Percentiles rank a stretch among this genome's conserved stretches.
Conservation (phyloP, 257 asterid species). For the Plectranthus barbatus region DNA sequence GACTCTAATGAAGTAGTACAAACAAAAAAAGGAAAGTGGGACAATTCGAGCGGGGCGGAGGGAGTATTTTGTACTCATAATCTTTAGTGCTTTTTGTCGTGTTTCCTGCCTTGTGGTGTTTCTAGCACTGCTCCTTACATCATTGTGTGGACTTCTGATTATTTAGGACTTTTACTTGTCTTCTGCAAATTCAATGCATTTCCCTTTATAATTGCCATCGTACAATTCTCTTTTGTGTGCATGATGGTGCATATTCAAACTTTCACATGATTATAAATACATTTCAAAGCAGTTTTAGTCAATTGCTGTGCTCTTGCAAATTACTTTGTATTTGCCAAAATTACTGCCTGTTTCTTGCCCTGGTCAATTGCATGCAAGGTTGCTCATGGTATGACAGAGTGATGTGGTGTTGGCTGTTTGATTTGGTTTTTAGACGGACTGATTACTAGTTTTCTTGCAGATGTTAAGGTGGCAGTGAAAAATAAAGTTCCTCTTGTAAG, state of each 20-base stretch:
- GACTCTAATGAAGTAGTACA: too few relatives aligned
- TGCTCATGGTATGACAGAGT: neutral
- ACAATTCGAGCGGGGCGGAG: too few relatives aligned
- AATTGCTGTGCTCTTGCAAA: neutral
- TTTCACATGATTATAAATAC: neutral
- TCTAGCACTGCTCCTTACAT: neutral
- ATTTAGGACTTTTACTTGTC: neutral
- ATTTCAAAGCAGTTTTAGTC: neutral
- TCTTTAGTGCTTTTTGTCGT: neutral
- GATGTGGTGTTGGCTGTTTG: constrained; percentile 1
- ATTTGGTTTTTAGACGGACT: constrained; percentile 3
- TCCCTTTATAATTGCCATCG: neutral
- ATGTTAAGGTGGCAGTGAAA: constrained; percentile 83
- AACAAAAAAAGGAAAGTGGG: too few relatives aligned
- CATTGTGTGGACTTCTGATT: neutral
- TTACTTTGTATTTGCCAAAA: neutral
- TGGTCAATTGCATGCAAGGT: neutral
- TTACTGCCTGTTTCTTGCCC: neutral
- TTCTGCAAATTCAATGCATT: neutral
- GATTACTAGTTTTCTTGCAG: constrained; percentile 42
- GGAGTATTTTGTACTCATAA: neutral
- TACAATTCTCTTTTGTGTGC: neutral
- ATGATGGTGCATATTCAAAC: neutral
- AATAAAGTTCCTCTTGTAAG: constrained; percentile 98
- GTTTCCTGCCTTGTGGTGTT: neutral